phyloP scores from a whole-genome alignment of 495 filamentous ascomycete species.

The Hyaloscypha hepaticicola region DNA sequence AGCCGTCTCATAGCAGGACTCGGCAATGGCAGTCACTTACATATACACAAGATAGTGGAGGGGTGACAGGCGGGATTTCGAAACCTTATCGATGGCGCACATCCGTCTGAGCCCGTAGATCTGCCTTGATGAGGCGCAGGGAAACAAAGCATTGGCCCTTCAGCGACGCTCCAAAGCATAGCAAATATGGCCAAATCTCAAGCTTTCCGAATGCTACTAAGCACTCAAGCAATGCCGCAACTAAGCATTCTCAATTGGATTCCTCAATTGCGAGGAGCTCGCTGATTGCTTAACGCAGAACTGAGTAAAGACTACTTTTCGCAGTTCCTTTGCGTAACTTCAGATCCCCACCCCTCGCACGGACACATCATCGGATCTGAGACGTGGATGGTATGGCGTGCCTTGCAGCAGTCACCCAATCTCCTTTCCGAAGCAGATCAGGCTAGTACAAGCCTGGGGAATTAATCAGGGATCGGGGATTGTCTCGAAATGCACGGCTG shows the following conservation, averaged over 20 bases:
- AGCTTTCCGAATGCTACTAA: slow-evolving; percentile 1
- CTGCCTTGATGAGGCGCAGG: slow-evolving; percentile 8
- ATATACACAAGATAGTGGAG: neutral
- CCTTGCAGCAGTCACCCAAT: neutral
- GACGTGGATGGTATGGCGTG: neutral
- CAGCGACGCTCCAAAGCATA: neutral
- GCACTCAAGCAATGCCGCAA: neutral
- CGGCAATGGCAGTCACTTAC: neutral
- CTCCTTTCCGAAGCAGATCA: neutral
- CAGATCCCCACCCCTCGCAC: slow-evolving; percentile 4
- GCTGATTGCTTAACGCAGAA: neutral
- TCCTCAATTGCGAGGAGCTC: neutral
- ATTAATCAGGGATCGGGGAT: neutral
- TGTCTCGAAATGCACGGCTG: neutral
- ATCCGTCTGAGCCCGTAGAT: slow-evolving; percentile 9
- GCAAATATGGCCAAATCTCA: neutral
- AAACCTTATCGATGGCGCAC: slow-evolving; percentile 12
- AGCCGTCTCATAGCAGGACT: neutral
- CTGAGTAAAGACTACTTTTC: neutral
- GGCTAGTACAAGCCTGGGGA: neutral
- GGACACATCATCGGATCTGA: slow-evolving; percentile 10
- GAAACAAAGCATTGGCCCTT: neutral
- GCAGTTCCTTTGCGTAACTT: neutral
- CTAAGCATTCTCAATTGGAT: neutral
- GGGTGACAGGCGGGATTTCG: neutral